Base-by-base conservation (phyloP, 805 yeast species). In the Wickerhamomyces pijperi region DNA sequence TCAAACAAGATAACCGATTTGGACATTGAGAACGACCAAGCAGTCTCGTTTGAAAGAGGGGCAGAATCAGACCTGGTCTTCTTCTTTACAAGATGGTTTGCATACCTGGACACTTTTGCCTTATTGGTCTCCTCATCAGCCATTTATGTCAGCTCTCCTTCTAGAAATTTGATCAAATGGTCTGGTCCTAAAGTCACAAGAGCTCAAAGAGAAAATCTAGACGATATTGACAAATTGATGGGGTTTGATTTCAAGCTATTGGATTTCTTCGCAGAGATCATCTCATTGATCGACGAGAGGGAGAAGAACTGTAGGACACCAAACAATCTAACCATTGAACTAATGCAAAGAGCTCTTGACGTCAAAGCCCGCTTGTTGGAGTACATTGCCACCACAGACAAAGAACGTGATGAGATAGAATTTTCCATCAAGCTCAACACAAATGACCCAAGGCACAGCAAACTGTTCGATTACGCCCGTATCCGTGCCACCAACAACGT, bases 161-260 rank as follows among this genome's bases (percentile, higher is more conserved):
- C 60, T 59, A 47, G 59, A 61, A 39, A 50, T 19, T 19, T 47
- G 36, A 19, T 48, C 8, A 33, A 60, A 12, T 49, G 48, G 46
- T 47, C 46, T 31, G 39, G 42, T 13, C 47, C 47, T 12, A 14
- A 17, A 13, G 39, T 46, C 5, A 42, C 44, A 2, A 9, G 23
- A 3, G 17, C 36, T 3, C 52, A 54, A 19, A 48, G 60, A 43
- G 46, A 48, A 37, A 36, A 42, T 28, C 46, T 56, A 29, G 56
- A 57, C 23, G 75, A 72, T 46, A 73, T 80, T 37, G 86, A 80
- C 51, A 72, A 70, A 41, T 61, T 78, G 37, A 60, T 70, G 39
- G 94, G 92, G 1, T 74, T 83, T 53, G 87, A 82, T 46, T 63
- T 77, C 12, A 65, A 65, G 43, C 66, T 81, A 41, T 59, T 82